These are phyloP conservation scores for Herpotrichia juniperi DNA, from an alignment of 2,329 filamentous ascomycete species.

Conservation along the genomic window DNA sequence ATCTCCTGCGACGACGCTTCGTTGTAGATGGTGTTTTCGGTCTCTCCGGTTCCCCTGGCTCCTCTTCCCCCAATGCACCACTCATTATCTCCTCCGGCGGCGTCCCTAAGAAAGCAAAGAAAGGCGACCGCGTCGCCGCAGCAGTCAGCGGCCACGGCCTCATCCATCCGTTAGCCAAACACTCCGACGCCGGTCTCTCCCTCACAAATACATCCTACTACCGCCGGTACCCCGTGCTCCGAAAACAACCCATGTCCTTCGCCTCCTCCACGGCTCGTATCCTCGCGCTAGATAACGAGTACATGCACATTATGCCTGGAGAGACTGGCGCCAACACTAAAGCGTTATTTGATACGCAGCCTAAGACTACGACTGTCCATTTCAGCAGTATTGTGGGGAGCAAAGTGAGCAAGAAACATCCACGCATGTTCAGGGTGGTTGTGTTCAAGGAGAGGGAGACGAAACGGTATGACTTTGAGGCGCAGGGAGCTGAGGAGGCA, in stretches of 20 bases:
- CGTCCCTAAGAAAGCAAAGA: slow-evolving; percentile 57
- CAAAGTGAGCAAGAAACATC: slow-evolving; percentile 80
- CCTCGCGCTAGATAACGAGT: slow-evolving; percentile 82
- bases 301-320: slow-evolving; percentile 80
- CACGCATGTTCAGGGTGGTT: slow-evolving; percentile 79
- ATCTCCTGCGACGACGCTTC: slow-evolving; percentile 76
- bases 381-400: slow-evolving; percentile 83
- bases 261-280: slow-evolving; percentile 77
- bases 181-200: slow-evolving; percentile 58
- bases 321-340: slow-evolving; percentile 59
- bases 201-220: slow-evolving; percentile 53
- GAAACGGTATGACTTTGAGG: slow-evolving; percentile 86
- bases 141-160: slow-evolving; percentile 56
- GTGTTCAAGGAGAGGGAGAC: slow-evolving; percentile 78
- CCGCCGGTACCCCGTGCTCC: slow-evolving; percentile 79
- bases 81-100: slow-evolving; percentile 62
- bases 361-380: slow-evolving; percentile 80
- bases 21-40: slow-evolving; percentile 74
- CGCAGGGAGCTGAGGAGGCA: slow-evolving; percentile 73
- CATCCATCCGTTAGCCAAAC: slow-evolving; percentile 69
- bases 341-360: slow-evolving; percentile 64
- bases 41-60: slow-evolving; percentile 71
- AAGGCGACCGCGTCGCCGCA: slow-evolving; percentile 57
- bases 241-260: slow-evolving; percentile 83
- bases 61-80: slow-evolving; percentile 71